Conservation (phyloP, 2,329 filamentous ascomycete species). For the Trichoderma gracile region DNA sequence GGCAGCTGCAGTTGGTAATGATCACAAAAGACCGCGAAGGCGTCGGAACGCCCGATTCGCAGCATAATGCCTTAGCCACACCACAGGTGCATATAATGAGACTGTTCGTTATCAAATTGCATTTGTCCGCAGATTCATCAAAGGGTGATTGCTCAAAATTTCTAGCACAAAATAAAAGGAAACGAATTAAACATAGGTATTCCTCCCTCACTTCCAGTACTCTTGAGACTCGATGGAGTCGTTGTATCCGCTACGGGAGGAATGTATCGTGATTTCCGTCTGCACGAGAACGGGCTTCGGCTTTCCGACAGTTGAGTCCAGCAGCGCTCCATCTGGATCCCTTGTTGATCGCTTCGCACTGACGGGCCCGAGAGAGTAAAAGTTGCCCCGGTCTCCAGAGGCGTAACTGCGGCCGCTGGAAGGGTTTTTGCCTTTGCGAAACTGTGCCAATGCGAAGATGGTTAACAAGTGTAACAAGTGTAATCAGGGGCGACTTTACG, state of each 20-base stretch:
- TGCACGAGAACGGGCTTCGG: slow-evolving; percentile 10
- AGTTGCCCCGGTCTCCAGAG: slow-evolving; percentile 10
- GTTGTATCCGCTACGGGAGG: slow-evolving; percentile 18
- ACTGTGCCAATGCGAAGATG: background rate
- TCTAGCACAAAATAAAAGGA: background rate
- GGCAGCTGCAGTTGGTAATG: too few relatives aligned
- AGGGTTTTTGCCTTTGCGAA: background rate
- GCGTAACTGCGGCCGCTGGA: slow-evolving; percentile 9
- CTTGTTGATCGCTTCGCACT: slow-evolving; percentile 15
- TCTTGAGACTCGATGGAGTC: slow-evolving; percentile 19
- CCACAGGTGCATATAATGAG: too few relatives aligned
- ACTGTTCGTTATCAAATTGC: too few relatives aligned
- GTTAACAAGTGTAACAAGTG: background rate
- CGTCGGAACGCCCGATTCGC: too few relatives aligned
- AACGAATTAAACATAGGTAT: background rate
- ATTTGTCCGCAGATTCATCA: too few relatives aligned
- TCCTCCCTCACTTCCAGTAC: slow-evolving; percentile 7
- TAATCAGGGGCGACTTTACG: too few relatives aligned
- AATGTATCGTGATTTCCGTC: slow-evolving; percentile 17
- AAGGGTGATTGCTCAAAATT: slow-evolving; percentile 3
- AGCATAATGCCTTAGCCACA: too few relatives aligned
- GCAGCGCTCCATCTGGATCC: slow-evolving; percentile 13
- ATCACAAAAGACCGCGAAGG: too few relatives aligned
- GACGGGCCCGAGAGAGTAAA: slow-evolving; percentile 15
- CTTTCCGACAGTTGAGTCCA: slow-evolving; percentile 13